Percentiles rank a stretch among this genome's conserved stretches.
These are phyloP conservation scores for Ceratocystis colombiana DNA, from an alignment of 2,329 filamentous ascomycete species.

Conservation along the genomic window DNA sequence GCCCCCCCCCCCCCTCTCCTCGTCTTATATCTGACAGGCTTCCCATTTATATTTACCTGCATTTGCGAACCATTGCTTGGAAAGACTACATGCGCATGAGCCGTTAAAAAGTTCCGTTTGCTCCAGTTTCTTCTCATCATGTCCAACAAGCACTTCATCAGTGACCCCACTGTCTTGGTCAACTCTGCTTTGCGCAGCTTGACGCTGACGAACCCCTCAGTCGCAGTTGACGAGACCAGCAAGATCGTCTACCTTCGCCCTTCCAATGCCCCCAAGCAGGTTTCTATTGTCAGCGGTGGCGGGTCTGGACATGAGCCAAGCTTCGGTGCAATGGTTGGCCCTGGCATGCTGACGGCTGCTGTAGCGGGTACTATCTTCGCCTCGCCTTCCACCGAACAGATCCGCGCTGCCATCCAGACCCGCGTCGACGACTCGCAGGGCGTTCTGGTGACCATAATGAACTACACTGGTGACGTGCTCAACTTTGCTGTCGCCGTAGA, in stretches of 20 bases:
- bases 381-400: constrained; percentile 70
- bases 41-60: neutral
- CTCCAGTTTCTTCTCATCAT: constrained; percentile 29
- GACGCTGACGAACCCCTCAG: constrained; percentile 72
- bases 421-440: constrained; percentile 62
- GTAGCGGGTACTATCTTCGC: constrained; percentile 85
- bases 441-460: constrained; percentile 87
- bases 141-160: constrained; percentile 76
- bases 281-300: constrained; percentile 78
- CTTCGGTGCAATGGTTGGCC: constrained; percentile 76
- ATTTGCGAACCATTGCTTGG: neutral
- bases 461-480: constrained; percentile 81
- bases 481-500: constrained; percentile 93
- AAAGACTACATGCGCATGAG: neutral
- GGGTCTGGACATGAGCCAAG: constrained; percentile 85
- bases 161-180: constrained; percentile 71
- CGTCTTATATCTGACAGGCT: neutral
- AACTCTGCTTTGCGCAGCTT: constrained; percentile 63
- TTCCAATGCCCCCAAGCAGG: constrained; percentile 44
- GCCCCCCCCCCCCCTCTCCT: neutral
- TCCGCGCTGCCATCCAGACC: constrained; percentile 62
- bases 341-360: constrained; percentile 67
- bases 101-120: neutral
- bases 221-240: constrained; percentile 66
- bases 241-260: constrained; percentile 75